Evolutionary conservation across 495 filamentous ascomycete genomes (phyloP), one percentile per base, ranked within the genome.

Genomic region (Xylaria nigripes): DNA sequence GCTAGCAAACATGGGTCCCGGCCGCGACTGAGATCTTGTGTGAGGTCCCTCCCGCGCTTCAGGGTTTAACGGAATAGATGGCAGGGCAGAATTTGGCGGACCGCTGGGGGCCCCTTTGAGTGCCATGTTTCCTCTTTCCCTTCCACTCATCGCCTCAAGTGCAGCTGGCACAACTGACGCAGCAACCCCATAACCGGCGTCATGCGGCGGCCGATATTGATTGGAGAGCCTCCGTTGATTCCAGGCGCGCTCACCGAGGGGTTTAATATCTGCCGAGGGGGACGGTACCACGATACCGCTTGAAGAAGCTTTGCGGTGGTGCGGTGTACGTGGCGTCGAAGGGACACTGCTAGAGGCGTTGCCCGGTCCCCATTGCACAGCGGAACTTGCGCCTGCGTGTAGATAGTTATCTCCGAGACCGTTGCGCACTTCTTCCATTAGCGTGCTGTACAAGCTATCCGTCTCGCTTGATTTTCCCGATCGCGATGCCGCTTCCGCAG

Each of bases 171-270:
- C 12, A 16, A 19, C 6, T 16, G 47, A 12, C 8, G 21, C 19
- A 6, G 18, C 18, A 5, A 30, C 8, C 8, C n/a, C 27, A 0
- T 6, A 9, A 0, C 19, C 25, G n/a, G n/a, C 18, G 1, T 12
- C 21, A 7, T 6, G 10, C 16, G 54, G 52, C 23, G 63, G 60
- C 23, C 57, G 60, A 22, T 55, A 61, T 15, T 54, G 30, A 12
- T 44, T 43, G 1, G 55, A 65, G 12, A 61, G 18, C 45, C 57
- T 63, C 21, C 60, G 55, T 2, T 58, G 50, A 32, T 63, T 57
- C 62, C 63, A 65, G 3, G 63, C 63, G 23, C 60, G 60, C 5
- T 60, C 60, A n/a, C 56, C 60, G 12, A 61, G 54, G 1, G 45
- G 21, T 16, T 21, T 23, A 24, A 38, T 10, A 19, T 15, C 8